A percentile compares a stretch with the other conserved stretches of the same genome.
Evolutionary conservation across 768 basidiomycete species (phyloP).

Genomic region (Lanmaoa rubissima): DNA sequence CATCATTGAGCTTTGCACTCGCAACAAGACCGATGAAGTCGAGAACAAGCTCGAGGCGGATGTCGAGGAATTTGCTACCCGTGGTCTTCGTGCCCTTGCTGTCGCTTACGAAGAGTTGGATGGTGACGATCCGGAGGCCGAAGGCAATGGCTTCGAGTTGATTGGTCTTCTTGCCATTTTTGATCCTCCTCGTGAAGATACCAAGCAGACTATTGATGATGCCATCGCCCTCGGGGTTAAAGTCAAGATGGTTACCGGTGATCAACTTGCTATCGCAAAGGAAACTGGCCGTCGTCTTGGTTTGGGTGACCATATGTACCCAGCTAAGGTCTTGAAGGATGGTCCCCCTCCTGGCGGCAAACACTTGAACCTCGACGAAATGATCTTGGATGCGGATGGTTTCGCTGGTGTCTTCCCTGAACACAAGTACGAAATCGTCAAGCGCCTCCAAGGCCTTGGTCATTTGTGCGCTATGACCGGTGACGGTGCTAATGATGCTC

Average conservation of each 20-base stretch:
- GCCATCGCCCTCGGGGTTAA: constrained; percentile 93
- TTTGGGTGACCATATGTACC: constrained; percentile 99
- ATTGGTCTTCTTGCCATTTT: constrained; percentile 97
- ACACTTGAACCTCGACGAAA: constrained; percentile 85
- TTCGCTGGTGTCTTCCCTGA: constrained; percentile 99
- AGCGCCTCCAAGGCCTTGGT: constrained; percentile 93
- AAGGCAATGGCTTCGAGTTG: constrained; percentile 96
- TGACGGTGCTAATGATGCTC: constrained; percentile 99
- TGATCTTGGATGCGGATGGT: constrained; percentile 99
- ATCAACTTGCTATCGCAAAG: constrained; percentile 99
- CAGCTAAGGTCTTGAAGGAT: constrained; percentile 98
- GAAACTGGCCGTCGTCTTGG: constrained; percentile 98
- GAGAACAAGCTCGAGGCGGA: constrained; percentile 92
- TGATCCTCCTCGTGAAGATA: constrained; percentile 96
- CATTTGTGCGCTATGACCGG: constrained; percentile 99
- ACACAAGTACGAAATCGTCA: constrained; percentile 99
- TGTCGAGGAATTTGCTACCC: constrained; percentile 92
- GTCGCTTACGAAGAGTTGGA: constrained; percentile 94
- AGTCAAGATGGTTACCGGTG: constrained; percentile 99
- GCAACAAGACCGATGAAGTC: constrained; percentile 93
- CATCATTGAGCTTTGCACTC: constrained; percentile 94
- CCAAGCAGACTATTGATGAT: constrained; percentile 98
- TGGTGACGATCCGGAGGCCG: constrained; percentile 74
- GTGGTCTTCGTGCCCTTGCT: constrained; percentile 95
- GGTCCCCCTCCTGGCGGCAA: constrained; percentile 87